Percentiles rank a stretch among this genome's conserved stretches.
These are phyloP conservation scores for Tympanopsis confertula DNA, from an alignment of 2,329 filamentous ascomycete genomes.

Conservation along the genomic window DNA sequence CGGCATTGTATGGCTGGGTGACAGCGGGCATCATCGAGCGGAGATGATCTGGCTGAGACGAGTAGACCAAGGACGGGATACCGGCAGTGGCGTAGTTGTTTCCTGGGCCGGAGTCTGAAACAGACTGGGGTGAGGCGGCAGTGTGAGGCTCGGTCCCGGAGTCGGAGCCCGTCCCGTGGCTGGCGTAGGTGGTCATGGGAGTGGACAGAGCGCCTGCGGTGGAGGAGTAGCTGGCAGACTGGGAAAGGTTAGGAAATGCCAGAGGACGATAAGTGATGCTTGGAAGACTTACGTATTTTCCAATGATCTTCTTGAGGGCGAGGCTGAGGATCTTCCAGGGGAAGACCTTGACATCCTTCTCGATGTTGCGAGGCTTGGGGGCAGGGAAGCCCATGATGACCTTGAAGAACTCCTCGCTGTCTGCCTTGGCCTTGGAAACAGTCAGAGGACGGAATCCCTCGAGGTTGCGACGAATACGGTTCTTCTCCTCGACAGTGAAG, in stretches of 20 bases:
- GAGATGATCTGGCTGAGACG: background rate
- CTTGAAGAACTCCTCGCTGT: conserved; percentile 97
- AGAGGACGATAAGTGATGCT: background rate
- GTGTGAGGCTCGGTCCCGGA: background rate
- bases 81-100: background rate
- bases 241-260: background rate
- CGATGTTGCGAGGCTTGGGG: conserved; percentile 92
- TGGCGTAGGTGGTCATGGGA: background rate
- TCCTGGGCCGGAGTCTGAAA: background rate
- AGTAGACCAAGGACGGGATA: background rate
- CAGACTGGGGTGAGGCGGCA: background rate
- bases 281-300: conserved; percentile 58
- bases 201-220: background rate
- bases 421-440: conserved; percentile 81
- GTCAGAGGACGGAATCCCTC: conserved; percentile 89
- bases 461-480: conserved; percentile 86
- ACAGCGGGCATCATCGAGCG: background rate
- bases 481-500: conserved; percentile 97
- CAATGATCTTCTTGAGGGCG: conserved; percentile 94
- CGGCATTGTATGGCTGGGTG: background rate
- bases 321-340: conserved; percentile 82
- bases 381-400: conserved; percentile 95
- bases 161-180: background rate
- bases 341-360: conserved; percentile 98
- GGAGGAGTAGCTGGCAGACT: conserved; percentile 1